Percentiles rank a stretch among this genome's conserved stretches.
phyloP scores from a whole-genome alignment of 1,284 basidiomycete species.

The Cystobasidium slooffiae region DNA sequence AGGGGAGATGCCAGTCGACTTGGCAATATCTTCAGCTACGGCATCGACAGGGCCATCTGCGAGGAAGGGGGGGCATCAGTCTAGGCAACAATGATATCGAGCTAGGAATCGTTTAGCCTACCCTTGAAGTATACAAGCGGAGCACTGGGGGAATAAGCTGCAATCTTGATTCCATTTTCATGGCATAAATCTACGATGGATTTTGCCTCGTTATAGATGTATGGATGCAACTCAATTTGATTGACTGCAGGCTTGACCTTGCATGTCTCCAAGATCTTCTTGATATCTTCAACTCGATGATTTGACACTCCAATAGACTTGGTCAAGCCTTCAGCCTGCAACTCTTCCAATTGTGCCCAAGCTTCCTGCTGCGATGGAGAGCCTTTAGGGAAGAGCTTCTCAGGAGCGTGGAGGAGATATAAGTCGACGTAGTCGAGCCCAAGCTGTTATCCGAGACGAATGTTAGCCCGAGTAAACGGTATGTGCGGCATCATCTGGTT shows the following conservation, averaged over 20 bases:
- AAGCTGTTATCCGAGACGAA: slow-evolving; percentile 35
- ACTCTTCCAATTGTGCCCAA: slow-evolving; percentile 53
- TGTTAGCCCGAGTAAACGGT: neutral
- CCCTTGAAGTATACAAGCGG: slow-evolving; percentile 24
- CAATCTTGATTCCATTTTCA: slow-evolving; percentile 43
- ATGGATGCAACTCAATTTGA: slow-evolving; percentile 49
- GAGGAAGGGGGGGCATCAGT: neutral
- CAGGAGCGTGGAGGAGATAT: slow-evolving; percentile 51
- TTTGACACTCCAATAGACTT: slow-evolving; percentile 55
- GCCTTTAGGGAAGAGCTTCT: slow-evolving; percentile 40
- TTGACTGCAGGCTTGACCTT: slow-evolving; percentile 53
- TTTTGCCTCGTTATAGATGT: slow-evolving; percentile 41
- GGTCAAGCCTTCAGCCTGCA: slow-evolving; percentile 51
- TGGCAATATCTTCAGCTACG: slow-evolving; percentile 36
- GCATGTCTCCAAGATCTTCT: slow-evolving; percentile 51
- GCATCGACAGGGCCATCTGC: slow-evolving; percentile 43
- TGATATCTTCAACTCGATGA: slow-evolving; percentile 49
- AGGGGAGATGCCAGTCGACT: slow-evolving; percentile 16
- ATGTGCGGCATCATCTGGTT: neutral
- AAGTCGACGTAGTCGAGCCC: slow-evolving; percentile 54
- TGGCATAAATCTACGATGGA: slow-evolving; percentile 40
- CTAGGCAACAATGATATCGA: neutral
- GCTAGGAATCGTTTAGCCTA: neutral
- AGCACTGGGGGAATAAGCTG: slow-evolving; percentile 47
- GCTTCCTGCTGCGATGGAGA: slow-evolving; percentile 49